A percentile compares a stretch with the other conserved stretches of the same genome.
phyloP scores from a whole-genome alignment of 1,284 basidiomycete genomes.

The Vanrija humicola region DNA sequence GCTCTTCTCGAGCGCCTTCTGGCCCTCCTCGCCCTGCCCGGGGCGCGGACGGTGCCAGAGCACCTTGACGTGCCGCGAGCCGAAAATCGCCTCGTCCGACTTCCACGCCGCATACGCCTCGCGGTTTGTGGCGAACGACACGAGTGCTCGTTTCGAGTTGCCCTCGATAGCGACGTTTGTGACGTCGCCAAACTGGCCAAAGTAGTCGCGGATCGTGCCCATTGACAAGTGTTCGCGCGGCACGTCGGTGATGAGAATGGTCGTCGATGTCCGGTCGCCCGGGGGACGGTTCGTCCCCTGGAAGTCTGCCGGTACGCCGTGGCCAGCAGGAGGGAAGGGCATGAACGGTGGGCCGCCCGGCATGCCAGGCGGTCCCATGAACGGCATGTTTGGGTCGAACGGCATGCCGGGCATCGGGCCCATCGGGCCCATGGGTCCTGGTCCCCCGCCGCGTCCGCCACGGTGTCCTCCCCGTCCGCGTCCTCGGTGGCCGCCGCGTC shows the following conservation, averaged over 20 bases:
- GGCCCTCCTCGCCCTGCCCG: slow-evolving; percentile 72
- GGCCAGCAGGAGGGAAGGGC: slow-evolving; percentile 10
- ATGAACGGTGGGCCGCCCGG: slow-evolving; percentile 25
- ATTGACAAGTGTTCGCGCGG: slow-evolving; percentile 76
- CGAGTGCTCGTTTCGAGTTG: slow-evolving; percentile 69
- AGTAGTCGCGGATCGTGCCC: slow-evolving; percentile 78
- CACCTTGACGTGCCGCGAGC: slow-evolving; percentile 89
- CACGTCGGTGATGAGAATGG: slow-evolving; percentile 90
- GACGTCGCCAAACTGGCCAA: slow-evolving; percentile 86
- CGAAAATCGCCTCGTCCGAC: slow-evolving; percentile 87
- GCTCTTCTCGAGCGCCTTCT: slow-evolving; percentile 70
- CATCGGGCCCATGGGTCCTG: neutral
- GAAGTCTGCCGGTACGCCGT: slow-evolving; percentile 6
- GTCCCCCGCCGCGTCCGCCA: slow-evolving; percentile 14
- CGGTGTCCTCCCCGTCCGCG: slow-evolving; percentile 50
- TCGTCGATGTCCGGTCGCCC: slow-evolving; percentile 65
- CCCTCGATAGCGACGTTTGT: slow-evolving; percentile 86
- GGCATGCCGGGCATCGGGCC: slow-evolving; percentile 4
- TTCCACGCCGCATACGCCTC: slow-evolving; percentile 88
- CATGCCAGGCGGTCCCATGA: slow-evolving; percentile 7
- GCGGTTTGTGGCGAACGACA: slow-evolving; percentile 79
- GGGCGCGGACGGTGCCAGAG: slow-evolving; percentile 90
- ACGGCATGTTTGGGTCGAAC: slow-evolving; percentile 7
- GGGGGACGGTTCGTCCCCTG: slow-evolving; percentile 33
- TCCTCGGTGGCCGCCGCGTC: slow-evolving; percentile 46